These are phyloP conservation scores for Phyllosticta capitalensis DNA, from an alignment of 2,329 filamentous ascomycete genomes.

Conservation along the genomic window DNA sequence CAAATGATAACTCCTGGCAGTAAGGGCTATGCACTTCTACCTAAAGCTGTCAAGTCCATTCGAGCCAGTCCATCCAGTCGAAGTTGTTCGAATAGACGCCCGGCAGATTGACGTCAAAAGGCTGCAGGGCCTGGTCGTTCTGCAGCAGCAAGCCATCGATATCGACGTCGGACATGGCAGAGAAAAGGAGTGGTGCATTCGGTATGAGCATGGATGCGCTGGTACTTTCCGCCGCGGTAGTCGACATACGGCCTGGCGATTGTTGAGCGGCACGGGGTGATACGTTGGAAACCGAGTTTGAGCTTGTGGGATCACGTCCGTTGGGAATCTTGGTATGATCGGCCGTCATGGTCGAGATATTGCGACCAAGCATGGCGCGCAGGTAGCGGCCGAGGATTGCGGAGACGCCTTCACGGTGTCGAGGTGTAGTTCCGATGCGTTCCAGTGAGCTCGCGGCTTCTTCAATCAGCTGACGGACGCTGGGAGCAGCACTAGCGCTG, in stretches of 20 bases:
- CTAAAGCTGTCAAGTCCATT: neutral
- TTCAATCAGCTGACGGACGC: constrained; percentile 44
- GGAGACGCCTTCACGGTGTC: constrained; percentile 58
- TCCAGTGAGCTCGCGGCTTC: constrained; percentile 61
- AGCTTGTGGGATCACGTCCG: neutral
- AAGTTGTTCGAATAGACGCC: constrained; percentile 41
- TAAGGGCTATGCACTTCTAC: neutral
- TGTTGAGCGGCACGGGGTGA: neutral
- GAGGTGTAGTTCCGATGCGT: constrained; percentile 55
- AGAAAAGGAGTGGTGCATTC: constrained; percentile 46
- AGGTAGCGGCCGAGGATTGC: constrained; percentile 49
- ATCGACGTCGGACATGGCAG: constrained; percentile 60
- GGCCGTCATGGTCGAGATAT: constrained; percentile 21
- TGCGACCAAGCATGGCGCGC: constrained; percentile 22
- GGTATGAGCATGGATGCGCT: constrained; percentile 33
- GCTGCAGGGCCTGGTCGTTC: constrained; percentile 51
- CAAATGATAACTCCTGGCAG: neutral
- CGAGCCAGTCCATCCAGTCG: constrained; percentile 11
- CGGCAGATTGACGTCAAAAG: constrained; percentile 45
- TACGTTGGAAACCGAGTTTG: neutral
- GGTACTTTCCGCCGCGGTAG: constrained; percentile 13
- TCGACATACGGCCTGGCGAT: constrained; percentile 3
- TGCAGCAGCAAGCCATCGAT: constrained; percentile 55
- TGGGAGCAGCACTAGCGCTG: constrained; percentile 29
- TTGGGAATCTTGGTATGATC: constrained; percentile 13